Conservation (phyloP, 176 grass and related monocot genomes). For the Poa annua region DNA sequence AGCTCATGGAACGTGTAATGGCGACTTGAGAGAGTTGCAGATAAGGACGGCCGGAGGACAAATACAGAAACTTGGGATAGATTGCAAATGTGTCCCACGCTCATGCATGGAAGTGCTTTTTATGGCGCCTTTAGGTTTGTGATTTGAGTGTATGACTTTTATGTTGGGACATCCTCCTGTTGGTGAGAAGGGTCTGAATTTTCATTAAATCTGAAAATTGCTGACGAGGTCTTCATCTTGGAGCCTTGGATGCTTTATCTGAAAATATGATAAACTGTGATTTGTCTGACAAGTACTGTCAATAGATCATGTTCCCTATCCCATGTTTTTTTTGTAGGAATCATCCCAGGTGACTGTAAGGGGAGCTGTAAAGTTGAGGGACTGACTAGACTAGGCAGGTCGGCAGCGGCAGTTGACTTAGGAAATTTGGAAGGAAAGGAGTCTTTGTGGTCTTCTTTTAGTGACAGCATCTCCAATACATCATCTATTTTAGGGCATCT, state of each 20-base stretch:
- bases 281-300: conserved; percentile 25
- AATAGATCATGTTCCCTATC: conserved; percentile 34
- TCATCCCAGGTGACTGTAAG: conserved; percentile 25
- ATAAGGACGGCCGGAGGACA: conserved; percentile 7
- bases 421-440: not conserved
- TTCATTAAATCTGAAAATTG: conserved; percentile 32
- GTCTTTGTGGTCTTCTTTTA: no score
- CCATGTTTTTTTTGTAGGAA: not conserved
- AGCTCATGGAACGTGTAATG: conserved; percentile 44
- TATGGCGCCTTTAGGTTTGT: not conserved
- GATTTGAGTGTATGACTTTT: conserved; percentile 19
- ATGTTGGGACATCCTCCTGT: conserved; percentile 6
- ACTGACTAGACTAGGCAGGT: conserved; percentile 20
- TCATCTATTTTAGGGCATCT: no score
- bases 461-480: no score
- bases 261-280: conserved; percentile 6
- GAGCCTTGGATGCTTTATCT: not conserved
- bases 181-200: conserved; percentile 32
- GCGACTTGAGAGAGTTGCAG: conserved; percentile 32
- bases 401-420: not conserved
- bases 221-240: conserved; percentile 8
- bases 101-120: conserved; percentile 6
- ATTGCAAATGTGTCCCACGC: conserved; percentile 2
- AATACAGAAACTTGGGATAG: not conserved
- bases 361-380: conserved; percentile 36